phyloP scores from a whole-genome alignment of 768 basidiomycete species.

The Psilocybe subaeruginosa region DNA sequence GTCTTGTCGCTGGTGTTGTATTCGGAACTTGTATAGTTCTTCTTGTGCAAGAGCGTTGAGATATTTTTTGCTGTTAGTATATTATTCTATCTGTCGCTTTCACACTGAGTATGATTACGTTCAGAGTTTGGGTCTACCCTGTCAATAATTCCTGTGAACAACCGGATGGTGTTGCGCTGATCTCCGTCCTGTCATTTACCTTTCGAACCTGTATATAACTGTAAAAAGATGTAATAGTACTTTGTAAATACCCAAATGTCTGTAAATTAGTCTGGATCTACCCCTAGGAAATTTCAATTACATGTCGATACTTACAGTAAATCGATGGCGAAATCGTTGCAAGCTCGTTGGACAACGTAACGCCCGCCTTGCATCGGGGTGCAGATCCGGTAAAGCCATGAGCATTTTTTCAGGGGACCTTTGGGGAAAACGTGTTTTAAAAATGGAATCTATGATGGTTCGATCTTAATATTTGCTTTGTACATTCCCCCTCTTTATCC shows the following conservation, averaged over 20 bases:
- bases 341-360: neutral
- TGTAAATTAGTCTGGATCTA: neutral
- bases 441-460: slow-evolving; percentile 28
- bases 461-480: slow-evolving; percentile 27
- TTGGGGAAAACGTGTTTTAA: slow-evolving; percentile 27
- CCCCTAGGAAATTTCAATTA: neutral
- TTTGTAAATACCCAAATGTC: neutral
- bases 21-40: slow-evolving; percentile 56
- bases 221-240: neutral
- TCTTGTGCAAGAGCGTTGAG: slow-evolving; percentile 37
- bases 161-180: too few species aligned
- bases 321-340: too few species aligned
- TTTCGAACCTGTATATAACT: neutral
- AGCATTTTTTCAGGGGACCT: neutral
- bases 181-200: neutral
- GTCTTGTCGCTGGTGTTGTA: slow-evolving; percentile 47
- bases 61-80: neutral
- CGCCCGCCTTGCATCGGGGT: neutral
- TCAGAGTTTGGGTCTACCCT: neutral
- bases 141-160: neutral
- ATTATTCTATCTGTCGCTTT: neutral
- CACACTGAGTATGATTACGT: neutral
- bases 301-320: neutral
- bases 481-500: slow-evolving; percentile 12
- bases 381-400: slow-evolving; percentile 10